Conservation (phyloP, 306 rosid genomes). For the Pterocarpus santalinus region DNA sequence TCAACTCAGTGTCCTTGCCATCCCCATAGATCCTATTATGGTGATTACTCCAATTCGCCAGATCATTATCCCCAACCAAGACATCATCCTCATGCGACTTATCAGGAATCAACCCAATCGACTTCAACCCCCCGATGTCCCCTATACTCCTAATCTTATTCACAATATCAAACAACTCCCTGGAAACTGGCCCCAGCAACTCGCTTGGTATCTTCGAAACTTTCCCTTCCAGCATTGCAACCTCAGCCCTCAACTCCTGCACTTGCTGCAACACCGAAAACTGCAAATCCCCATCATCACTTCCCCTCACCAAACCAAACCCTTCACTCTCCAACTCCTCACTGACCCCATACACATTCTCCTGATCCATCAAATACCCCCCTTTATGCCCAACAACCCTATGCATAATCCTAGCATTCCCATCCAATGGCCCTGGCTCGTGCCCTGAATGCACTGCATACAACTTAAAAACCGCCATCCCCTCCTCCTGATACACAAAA, state of each 20-base stretch:
- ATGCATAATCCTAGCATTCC: slow-evolving; percentile 98
- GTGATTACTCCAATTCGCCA: slow-evolving; percentile 94
- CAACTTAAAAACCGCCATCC: slow-evolving; percentile 85
- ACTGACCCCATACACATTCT: slow-evolving; percentile 84
- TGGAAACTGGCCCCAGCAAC: slow-evolving; percentile 76
- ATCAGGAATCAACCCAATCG: slow-evolving; percentile 68
- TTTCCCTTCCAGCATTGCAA: slow-evolving; percentile 80
- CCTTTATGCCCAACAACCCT: slow-evolving; percentile 95
- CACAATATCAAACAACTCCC: slow-evolving; percentile 78
- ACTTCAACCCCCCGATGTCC: slow-evolving; percentile 63
- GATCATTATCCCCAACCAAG: slow-evolving; percentile 90
- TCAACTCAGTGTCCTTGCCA: slow-evolving; percentile 88
- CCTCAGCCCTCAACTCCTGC: slow-evolving; percentile 86
- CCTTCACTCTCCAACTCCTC: slow-evolving; percentile 91
- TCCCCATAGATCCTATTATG: slow-evolving; percentile 82
- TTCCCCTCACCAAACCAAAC: slow-evolving; percentile 77
- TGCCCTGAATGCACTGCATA: slow-evolving; percentile 99
- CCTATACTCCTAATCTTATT: slow-evolving; percentile 79
- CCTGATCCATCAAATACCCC: slow-evolving; percentile 83
- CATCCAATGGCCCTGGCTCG: slow-evolving; percentile 98
- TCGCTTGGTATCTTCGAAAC: slow-evolving; percentile 72
- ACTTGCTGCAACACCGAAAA: slow-evolving; percentile 86
- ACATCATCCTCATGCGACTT: slow-evolving; percentile 79
- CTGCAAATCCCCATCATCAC: slow-evolving; percentile 87
- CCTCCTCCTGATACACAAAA: slow-evolving; percentile 97